Evolutionary conservation across 2,329 filamentous ascomycete genomes (phyloP), one percentile per base, ranked within the genome.

Genomic region (Simplicillium sp.): DNA sequence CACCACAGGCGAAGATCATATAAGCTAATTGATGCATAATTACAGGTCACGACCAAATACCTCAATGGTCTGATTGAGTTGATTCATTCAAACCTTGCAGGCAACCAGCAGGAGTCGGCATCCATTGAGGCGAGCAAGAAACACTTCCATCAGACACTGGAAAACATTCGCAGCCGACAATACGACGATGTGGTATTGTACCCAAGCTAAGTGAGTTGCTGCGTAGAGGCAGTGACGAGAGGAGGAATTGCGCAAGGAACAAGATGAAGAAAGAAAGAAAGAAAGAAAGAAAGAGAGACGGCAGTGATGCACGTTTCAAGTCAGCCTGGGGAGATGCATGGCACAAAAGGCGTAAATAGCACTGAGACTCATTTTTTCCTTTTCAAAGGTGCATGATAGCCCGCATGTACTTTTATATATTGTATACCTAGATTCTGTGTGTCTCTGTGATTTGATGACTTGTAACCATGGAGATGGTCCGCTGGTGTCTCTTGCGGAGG

Each of bases 51-150:
- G 5, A 96, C 84, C 3, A 97, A 97, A 65, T 98, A 97, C 60
- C 76, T 98, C 47, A 98, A 98, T 57, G 92, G 92, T 3, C 78
- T 98, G 38, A 97, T 98, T 56, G 92, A 98, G 66, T 78, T 98
- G 48, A 97, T 98, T 56, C 89, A 98, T 63, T 95, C 88, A 16
- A 98, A 98, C 58, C 73, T 98, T 28, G 82, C 83, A 49, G 88
- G 84, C 42, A 92, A 87, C 57, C 82, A 87, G 56, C 77, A 83
- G 53, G 86, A 92, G 52, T 86, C 84, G 28, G 76, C 82, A 0
- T 84, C 82, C 16, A 75, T 97, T 38, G 92, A 98, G 56, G 87
- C 81, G 48, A 94, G 92, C 47, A 84, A 84, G 60, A 87, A 87
- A 56, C 92, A 98, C 64, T 98, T 98, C 65, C 77, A 94, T 62